These are phyloP conservation scores for Yarrowia galli DNA, from an alignment of 1,139 yeast genomes.

Conservation along the genomic window DNA sequence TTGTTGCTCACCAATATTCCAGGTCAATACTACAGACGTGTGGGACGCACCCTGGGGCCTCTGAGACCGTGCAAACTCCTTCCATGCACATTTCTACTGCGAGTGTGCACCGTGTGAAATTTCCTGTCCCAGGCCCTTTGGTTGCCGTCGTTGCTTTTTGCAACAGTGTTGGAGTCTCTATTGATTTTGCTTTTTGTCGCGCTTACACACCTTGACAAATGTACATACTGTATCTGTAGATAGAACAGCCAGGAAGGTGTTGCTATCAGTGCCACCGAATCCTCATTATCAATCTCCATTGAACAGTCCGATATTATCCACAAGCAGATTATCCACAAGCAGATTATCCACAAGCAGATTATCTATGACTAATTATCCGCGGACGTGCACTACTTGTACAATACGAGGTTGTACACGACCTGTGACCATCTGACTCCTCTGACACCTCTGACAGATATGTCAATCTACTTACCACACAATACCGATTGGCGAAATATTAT, in stretches of 20 bases:
- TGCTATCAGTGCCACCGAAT: too few species aligned
- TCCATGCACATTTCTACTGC: constrained; percentile 30
- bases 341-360: too few species aligned
- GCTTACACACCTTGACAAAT: constrained; percentile 20
- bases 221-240: neutral
- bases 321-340: too few species aligned
- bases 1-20: too few species aligned
- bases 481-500: constrained; percentile 23
- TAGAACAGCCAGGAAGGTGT: too few species aligned
- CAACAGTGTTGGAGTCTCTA: neutral
- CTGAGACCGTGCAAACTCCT: constrained; percentile 11
- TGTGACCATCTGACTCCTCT: too few species aligned
- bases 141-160: constrained; percentile 13
- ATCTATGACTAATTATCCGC: too few species aligned
- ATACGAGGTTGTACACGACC: too few species aligned
- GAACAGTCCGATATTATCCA: too few species aligned
- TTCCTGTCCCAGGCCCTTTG: constrained; percentile 11
- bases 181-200: neutral
- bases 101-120: neutral
- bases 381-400: too few species aligned
- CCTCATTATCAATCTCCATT: too few species aligned
- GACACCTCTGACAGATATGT: too few species aligned
- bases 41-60: constrained; percentile 4
- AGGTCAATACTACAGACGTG: neutral
- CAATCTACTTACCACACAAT: neutral